A percentile compares a stretch with the other conserved stretches of the same genome.
These are phyloP conservation scores for Funneliformis mosseae DNA, from an alignment of 192 early-diverging fungal genomes.

Conservation along the genomic window DNA sequence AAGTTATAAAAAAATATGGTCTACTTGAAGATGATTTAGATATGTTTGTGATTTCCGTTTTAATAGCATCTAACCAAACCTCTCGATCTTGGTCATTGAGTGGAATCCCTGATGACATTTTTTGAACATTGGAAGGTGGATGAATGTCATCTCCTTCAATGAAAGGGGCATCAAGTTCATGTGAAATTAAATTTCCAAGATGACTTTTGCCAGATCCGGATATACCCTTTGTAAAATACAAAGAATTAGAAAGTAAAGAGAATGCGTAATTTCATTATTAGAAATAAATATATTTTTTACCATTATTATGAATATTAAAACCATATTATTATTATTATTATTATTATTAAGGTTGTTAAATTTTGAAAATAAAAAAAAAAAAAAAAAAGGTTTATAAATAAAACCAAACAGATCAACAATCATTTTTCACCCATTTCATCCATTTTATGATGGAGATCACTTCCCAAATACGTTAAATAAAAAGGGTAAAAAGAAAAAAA, in stretches of 20 bases:
- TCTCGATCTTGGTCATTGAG: constrained; percentile 21
- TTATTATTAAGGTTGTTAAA: too few relatives aligned
- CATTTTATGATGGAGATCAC: too few relatives aligned
- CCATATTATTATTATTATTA: too few relatives aligned
- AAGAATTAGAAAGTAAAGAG: background rate
- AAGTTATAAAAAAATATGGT: constrained; percentile 18
- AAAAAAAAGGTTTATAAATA: too few relatives aligned
- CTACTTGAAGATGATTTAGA: background rate
- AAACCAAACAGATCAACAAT: too few relatives aligned
- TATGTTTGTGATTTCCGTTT: background rate
- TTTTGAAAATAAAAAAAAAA: too few relatives aligned
- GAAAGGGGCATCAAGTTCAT: background rate
- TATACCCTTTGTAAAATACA: background rate
- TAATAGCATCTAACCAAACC: constrained; percentile 22
- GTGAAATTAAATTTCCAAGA: constrained; percentile 14
- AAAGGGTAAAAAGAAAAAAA: too few relatives aligned
- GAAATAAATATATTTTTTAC: too few relatives aligned
- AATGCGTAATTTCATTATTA: background rate
- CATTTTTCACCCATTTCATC: too few relatives aligned
- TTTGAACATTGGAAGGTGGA: constrained; percentile 16
- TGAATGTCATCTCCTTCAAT: constrained; percentile 36
- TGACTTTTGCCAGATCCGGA: constrained; percentile 23
- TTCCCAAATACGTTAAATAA: too few relatives aligned
- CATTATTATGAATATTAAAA: too few relatives aligned
- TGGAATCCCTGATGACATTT: constrained; percentile 29